phyloP scores from a whole-genome alignment of 2,329 filamentous ascomycete genomes.

The Huntiella abstrusa region DNA sequence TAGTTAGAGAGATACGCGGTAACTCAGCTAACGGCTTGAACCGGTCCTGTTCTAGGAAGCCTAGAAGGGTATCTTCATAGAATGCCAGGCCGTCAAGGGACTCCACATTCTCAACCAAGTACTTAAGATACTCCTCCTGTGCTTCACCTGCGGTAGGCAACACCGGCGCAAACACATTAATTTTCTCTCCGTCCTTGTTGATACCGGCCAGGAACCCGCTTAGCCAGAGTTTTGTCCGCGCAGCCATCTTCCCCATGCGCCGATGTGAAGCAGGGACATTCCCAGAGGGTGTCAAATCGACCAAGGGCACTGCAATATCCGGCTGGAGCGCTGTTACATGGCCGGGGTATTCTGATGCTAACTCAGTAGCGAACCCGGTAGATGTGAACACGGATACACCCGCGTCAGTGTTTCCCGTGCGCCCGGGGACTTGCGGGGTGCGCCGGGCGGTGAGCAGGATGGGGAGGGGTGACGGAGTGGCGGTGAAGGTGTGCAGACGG shows the following conservation, averaged over 20 bases:
- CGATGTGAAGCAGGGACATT: conserved; percentile 39
- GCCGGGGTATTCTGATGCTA: conserved; percentile 47
- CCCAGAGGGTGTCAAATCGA: conserved; percentile 42
- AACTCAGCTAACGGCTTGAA: conserved; percentile 35
- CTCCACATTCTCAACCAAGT: conserved; percentile 42
- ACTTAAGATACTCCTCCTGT: conserved; percentile 64
- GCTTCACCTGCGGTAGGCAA: conserved; percentile 55
- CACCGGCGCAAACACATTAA: conserved; percentile 43
- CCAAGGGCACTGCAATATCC: conserved; percentile 62
- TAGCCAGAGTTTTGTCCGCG: conserved; percentile 70
- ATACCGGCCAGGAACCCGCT: conserved; percentile 38
- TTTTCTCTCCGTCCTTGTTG: conserved; percentile 16
- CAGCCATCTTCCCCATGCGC: conserved; percentile 63
- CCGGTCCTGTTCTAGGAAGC: conserved; percentile 30
- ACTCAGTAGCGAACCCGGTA: conserved; percentile 60
- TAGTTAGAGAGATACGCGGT: conserved; percentile 56
- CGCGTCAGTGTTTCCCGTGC: conserved; percentile 50
- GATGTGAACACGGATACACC: conserved; percentile 67
- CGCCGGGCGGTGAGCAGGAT: conserved; percentile 63
- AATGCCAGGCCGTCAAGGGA: conserved; percentile 52
- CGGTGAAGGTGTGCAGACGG: conserved; percentile 58
- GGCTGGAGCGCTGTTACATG: conserved; percentile 48
- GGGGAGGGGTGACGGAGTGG: conserved; percentile 43
- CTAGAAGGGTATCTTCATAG: conserved; percentile 53
- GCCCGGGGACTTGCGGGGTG: conserved; percentile 53